Evolutionary conservation across 495 filamentous ascomycete species (phyloP).

Genomic region (Lasiosphaeria miniovina): DNA sequence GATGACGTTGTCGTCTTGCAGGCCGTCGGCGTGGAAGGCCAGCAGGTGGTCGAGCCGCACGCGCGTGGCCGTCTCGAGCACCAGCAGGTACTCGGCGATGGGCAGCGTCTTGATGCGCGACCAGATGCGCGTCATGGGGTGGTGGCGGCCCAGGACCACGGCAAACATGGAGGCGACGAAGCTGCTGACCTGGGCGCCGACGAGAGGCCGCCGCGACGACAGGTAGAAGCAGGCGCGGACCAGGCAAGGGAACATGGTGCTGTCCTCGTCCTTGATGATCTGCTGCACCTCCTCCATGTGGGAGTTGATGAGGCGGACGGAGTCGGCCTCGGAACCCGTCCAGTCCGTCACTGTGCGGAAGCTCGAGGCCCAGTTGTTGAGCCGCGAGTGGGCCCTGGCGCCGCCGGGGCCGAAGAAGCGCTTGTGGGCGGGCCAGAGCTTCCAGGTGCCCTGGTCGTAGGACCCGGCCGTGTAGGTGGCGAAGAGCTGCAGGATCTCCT

Average conservation of each 20-base stretch:
- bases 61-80: constrained; percentile 14
- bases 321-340: constrained; percentile 13
- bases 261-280: constrained; percentile 23
- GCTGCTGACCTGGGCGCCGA: constrained; percentile 9
- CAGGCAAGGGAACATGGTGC: constrained; percentile 15
- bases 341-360: constrained; percentile 16
- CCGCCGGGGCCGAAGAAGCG: constrained; percentile 20
- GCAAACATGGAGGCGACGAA: constrained; percentile 20
- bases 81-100: constrained; percentile 8
- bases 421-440: constrained; percentile 13
- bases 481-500: constrained; percentile 35
- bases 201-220: constrained; percentile 4
- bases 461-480: constrained; percentile 30
- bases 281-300: constrained; percentile 18
- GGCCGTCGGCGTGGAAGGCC: neutral
- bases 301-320: constrained; percentile 19
- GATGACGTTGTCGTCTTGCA: constrained; percentile 9
- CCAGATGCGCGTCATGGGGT: constrained; percentile 21
- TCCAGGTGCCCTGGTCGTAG: constrained; percentile 30
- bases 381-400: constrained; percentile 6
- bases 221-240: constrained; percentile 17
- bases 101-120: constrained; percentile 11
- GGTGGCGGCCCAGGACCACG: constrained; percentile 16
- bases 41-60: constrained; percentile 17
- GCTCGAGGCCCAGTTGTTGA: constrained; percentile 19